Evolutionary conservation across 202 grass and related monocot species (phyloP).

Genomic region (Elaeis oleifera): DNA sequence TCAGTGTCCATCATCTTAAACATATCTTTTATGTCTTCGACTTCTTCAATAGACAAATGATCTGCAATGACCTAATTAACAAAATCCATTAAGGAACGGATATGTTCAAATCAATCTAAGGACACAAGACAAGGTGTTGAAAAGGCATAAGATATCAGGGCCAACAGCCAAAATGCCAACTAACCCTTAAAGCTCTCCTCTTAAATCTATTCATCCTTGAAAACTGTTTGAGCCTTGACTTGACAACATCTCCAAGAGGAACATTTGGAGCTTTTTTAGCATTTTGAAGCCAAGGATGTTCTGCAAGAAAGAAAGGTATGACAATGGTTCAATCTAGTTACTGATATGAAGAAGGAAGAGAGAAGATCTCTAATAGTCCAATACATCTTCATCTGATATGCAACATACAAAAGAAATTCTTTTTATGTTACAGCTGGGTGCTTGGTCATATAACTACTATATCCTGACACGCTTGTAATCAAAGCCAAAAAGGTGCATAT

Average conservation of each 20-base stretch:
- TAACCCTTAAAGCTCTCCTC: slow-evolving; percentile 91
- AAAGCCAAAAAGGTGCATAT: too few species aligned
- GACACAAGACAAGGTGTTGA: too few species aligned
- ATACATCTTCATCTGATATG: too few species aligned
- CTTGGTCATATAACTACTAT: too few species aligned
- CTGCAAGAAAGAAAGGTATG: slow-evolving; percentile 25
- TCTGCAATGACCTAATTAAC: slow-evolving; percentile 82
- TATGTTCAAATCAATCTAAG: slow-evolving; percentile 2
- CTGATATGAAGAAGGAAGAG: background rate
- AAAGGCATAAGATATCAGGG: too few species aligned
- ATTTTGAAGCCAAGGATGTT: slow-evolving; percentile 95
- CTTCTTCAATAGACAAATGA: slow-evolving; percentile 95
- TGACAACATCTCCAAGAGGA: slow-evolving; percentile 98
- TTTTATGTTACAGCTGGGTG: too few species aligned
- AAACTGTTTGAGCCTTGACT: slow-evolving; percentile 99
- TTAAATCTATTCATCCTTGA: slow-evolving; percentile 99
- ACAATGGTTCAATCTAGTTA: background rate
- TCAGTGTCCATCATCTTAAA: slow-evolving; percentile 96
- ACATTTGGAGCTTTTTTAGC: slow-evolving; percentile 99
- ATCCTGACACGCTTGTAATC: too few species aligned
- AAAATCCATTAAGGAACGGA: slow-evolving; percentile 19
- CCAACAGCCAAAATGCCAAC: slow-evolving; percentile 5
- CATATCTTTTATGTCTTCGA: slow-evolving; percentile 98
- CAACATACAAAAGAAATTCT: too few species aligned
- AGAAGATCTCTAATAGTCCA: too few species aligned